A percentile compares a stretch with the other conserved stretches of the same genome.
These are phyloP conservation scores for Apiospora malaysiana DNA, from an alignment of 2,329 filamentous ascomycete genomes.

Conservation along the genomic window DNA sequence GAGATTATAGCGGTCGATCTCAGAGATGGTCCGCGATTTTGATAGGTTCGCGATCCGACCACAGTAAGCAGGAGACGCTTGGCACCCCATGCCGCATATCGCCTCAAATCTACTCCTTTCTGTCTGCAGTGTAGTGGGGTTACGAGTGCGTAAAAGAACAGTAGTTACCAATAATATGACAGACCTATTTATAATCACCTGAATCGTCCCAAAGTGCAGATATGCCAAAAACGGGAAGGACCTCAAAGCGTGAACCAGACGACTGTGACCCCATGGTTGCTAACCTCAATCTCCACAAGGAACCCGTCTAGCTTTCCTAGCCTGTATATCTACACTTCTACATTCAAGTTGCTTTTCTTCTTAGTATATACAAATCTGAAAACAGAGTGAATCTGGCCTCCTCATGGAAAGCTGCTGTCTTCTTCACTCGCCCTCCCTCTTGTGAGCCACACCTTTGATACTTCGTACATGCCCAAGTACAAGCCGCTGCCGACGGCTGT, in stretches of 20 bases:
- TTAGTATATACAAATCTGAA: background rate
- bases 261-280: too few relatives aligned
- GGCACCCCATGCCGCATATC: background rate
- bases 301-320: background rate
- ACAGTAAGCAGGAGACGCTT: background rate
- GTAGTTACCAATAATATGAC: too few relatives aligned
- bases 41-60: background rate
- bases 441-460: conserved; percentile 68
- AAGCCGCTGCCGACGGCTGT: conserved; percentile 82
- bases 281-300: too few relatives aligned
- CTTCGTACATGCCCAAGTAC: conserved; percentile 87
- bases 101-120: background rate
- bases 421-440: conserved; percentile 46
- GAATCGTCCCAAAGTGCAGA: too few relatives aligned
- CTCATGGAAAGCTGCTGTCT: conserved; percentile 31
- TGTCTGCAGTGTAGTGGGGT: background rate
- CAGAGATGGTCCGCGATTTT: background rate
- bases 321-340: background rate
- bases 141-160: background rate
- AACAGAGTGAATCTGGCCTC: background rate
- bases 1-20: too few relatives aligned
- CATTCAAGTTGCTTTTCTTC: background rate
- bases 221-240: too few relatives aligned
- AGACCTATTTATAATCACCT: too few relatives aligned
- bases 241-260: too few relatives aligned